phyloP scores from a whole-genome alignment of 176 grass and related monocot genomes.

The Miscanthus lutarioriparius region DNA sequence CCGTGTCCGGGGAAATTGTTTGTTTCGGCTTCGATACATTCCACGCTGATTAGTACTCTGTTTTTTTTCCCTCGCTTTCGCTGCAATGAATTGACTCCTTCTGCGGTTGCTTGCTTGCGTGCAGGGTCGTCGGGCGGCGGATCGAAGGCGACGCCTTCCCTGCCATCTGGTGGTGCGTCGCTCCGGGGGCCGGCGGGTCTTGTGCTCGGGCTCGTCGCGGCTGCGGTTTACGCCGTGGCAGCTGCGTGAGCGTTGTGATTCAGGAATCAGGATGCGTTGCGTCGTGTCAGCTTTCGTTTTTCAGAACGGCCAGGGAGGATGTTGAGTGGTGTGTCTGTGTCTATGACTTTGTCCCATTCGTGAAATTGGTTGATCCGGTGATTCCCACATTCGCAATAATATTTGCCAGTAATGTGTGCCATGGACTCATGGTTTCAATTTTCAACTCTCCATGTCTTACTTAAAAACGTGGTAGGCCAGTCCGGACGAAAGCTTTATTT shows the following conservation, averaged over 20 bases:
- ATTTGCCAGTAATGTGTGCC: neutral
- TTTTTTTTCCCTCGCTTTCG: neutral
- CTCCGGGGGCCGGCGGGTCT: neutral
- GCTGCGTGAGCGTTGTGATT: constrained; percentile 8
- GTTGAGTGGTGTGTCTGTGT: neutral
- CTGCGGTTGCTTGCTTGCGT: neutral
- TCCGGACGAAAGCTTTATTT: too few species aligned
- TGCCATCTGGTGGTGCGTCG: neutral
- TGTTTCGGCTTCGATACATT: neutral
- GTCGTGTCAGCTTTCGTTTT: neutral
- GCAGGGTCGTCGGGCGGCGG: constrained; percentile 21
- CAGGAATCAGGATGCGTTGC: neutral
- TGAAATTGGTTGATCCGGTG: neutral
- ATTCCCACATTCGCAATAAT: neutral
- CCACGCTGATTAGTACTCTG: neutral
- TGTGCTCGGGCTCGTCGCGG: constrained; percentile 29
- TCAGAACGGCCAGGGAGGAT: neutral
- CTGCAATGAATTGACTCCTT: neutral
- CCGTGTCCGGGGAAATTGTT: too few species aligned
- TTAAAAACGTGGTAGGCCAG: too few species aligned
- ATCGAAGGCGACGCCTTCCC: constrained; percentile 16
- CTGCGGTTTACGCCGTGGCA: neutral
- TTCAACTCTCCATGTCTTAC: neutral
- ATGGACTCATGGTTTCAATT: neutral
- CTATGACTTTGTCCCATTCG: neutral